Evolutionary conservation across 352 stramenopile genomes (phyloP).

Genomic region (Globisporangium iwayamae): DNA sequence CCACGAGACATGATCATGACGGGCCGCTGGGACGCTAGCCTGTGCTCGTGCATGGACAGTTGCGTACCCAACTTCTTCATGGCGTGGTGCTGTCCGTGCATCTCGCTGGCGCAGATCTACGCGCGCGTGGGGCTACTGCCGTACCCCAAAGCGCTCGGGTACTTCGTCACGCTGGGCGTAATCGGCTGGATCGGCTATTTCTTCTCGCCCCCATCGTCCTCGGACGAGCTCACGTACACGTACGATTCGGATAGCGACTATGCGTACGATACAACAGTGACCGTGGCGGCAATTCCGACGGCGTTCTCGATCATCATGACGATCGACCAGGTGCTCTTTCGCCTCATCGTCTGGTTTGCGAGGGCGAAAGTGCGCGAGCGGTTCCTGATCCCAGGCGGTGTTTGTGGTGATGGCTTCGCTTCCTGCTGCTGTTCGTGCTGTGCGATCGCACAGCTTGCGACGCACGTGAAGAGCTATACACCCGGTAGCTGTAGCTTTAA

Average conservation of each 20-base stretch:
- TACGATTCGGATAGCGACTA: background rate
- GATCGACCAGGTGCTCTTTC: background rate
- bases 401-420: conserved; percentile 13
- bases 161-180: background rate
- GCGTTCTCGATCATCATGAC: background rate
- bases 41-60: conserved; percentile 27
- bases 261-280: background rate
- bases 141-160: background rate
- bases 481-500: conserved; percentile 17
- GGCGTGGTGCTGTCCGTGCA: conserved; percentile 25
- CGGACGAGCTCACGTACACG: background rate
- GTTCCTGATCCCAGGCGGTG: conserved; percentile 15
- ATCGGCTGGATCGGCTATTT: background rate
- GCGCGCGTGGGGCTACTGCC: background rate
- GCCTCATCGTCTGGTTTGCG: conserved; percentile 4
- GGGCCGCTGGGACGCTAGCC: conserved; percentile 10
- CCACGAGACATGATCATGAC: background rate
- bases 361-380: conserved; percentile 4
- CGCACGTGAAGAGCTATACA: conserved; percentile 27
- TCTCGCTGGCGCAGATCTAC: conserved; percentile 28
- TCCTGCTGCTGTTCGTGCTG: conserved; percentile 22
- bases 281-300: background rate
- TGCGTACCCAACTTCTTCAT: conserved; percentile 28
- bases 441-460: conserved; percentile 27
- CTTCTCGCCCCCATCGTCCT: background rate